phyloP scores from a whole-genome alignment of 352 stramenopile genomes.

The Phytophthora rubi region DNA sequence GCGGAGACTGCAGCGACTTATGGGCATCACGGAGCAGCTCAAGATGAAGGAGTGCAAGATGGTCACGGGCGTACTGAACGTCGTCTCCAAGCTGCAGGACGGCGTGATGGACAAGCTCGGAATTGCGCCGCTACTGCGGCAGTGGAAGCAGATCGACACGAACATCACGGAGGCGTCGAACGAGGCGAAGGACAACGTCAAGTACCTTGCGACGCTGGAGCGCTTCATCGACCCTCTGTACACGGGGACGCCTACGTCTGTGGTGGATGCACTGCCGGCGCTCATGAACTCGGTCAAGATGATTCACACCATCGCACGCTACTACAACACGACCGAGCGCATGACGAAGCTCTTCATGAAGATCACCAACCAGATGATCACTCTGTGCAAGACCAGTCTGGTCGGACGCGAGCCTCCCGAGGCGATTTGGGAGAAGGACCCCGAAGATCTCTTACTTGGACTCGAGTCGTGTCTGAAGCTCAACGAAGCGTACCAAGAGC shows the following conservation, averaged over 20 bases:
- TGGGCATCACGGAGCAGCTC: slow-evolving; percentile 90
- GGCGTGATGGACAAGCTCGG: slow-evolving; percentile 68
- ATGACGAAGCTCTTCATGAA: slow-evolving; percentile 94
- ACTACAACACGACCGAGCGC: slow-evolving; percentile 91
- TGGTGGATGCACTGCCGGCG: slow-evolving; percentile 82
- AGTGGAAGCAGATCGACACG: slow-evolving; percentile 91
- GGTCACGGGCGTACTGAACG: slow-evolving; percentile 83
- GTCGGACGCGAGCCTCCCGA: slow-evolving; percentile 61
- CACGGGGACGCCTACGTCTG: slow-evolving; percentile 51
- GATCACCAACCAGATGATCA: slow-evolving; percentile 92
- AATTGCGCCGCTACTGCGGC: slow-evolving; percentile 61
- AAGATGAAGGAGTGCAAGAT: slow-evolving; percentile 91
- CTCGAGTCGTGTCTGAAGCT: slow-evolving; percentile 86
- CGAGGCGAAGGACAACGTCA: slow-evolving; percentile 89
- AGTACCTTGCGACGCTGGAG: slow-evolving; percentile 85
- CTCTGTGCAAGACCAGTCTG: slow-evolving; percentile 76
- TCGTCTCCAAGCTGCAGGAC: slow-evolving; percentile 83
- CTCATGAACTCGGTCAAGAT: slow-evolving; percentile 92
- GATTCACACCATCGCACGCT: slow-evolving; percentile 90
- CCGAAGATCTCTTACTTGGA: slow-evolving; percentile 61
- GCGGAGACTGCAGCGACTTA: slow-evolving; percentile 78
- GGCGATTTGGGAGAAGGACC: slow-evolving; percentile 81
- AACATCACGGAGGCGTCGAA: slow-evolving; percentile 88
- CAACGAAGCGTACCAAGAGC: slow-evolving; percentile 92
- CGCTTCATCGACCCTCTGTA: slow-evolving; percentile 90